Evolutionary conservation across 768 basidiomycete genomes (phyloP).

Genomic region (Suillus discolor): DNA sequence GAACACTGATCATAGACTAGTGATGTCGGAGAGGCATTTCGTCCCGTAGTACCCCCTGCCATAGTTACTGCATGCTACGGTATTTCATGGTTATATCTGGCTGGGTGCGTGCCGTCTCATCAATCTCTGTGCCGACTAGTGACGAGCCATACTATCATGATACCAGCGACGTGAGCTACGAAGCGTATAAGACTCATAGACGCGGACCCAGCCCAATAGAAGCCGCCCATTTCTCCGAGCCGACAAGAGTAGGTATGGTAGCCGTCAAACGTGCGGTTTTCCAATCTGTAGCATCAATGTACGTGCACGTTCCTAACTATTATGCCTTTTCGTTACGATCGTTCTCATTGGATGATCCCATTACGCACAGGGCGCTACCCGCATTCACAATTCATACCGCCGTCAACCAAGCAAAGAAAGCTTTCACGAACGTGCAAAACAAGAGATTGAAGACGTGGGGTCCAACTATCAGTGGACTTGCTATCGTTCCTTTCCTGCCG

Average conservation of each 20-base stretch:
- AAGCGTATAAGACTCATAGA: conserved; percentile 76
- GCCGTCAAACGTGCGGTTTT: conserved; percentile 78
- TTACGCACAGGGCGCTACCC: conserved; percentile 64
- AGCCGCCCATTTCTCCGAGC: conserved; percentile 69
- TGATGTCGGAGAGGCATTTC: conserved; percentile 82
- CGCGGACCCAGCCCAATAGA: conserved; percentile 68
- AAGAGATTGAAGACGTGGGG: conserved; percentile 70
- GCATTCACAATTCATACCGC: conserved; percentile 86
- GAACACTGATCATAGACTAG: conserved; percentile 56
- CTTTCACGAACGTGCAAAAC: conserved; percentile 61
- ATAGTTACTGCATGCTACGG: conserved; percentile 80
- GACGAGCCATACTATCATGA: background rate
- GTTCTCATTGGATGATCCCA: conserved; percentile 4
- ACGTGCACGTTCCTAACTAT: conserved; percentile 29
- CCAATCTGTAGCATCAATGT: conserved; percentile 85
- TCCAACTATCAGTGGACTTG: conserved; percentile 72
- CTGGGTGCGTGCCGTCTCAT: conserved; percentile 43
- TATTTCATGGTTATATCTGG: conserved; percentile 79
- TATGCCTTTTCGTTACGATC: background rate
- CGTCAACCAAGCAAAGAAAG: conserved; percentile 71
- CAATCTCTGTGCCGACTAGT: background rate
- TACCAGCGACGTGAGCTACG: conserved; percentile 70
- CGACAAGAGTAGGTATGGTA: conserved; percentile 65
- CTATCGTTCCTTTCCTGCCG: conserved; percentile 73
- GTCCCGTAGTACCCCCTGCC: conserved; percentile 74